phyloP scores from a whole-genome alignment of 345 rosid species.

The Gossypium arboreum region DNA sequence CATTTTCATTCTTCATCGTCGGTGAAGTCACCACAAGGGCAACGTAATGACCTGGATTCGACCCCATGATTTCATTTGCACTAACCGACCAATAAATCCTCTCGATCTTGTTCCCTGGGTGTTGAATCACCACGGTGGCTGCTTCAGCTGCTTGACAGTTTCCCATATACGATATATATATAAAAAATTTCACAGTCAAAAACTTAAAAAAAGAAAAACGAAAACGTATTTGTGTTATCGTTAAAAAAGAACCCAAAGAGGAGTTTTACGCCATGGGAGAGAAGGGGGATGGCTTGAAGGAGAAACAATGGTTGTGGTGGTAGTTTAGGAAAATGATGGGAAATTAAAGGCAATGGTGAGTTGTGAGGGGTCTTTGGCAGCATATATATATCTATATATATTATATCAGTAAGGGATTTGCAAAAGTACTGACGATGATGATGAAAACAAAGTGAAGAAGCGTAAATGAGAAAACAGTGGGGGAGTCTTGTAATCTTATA shows the following conservation, averaged over 20 bases:
- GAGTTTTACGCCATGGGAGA: not conserved
- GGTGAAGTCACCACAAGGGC: slow-evolving; percentile 62
- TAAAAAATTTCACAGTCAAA: too few species aligned
- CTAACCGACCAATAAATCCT: slow-evolving; percentile 71
- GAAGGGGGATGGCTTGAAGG: not conserved
- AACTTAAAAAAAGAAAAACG: not conserved
- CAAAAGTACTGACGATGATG: too few species aligned
- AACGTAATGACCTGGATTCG: slow-evolving; percentile 81
- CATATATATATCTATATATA: not conserved
- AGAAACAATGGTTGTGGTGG: not conserved
- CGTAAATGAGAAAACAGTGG: too few species aligned
- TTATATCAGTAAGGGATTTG: not conserved
- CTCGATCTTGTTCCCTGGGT: slow-evolving; percentile 65
- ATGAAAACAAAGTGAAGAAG: too few species aligned
- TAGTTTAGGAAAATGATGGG: slow-evolving; percentile 6
- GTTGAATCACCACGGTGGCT: slow-evolving; percentile 76
- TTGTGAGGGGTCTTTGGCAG: not conserved
- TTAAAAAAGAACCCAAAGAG: not conserved
- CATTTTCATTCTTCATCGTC: slow-evolving; percentile 34
- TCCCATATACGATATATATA: slow-evolving; percentile 38
- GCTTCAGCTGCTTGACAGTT: slow-evolving; percentile 91
- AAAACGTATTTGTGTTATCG: not conserved
- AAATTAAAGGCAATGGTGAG: not conserved
- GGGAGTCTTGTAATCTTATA: too few species aligned
- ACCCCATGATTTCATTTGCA: slow-evolving; percentile 65